Base-by-base conservation (phyloP, 2,329 filamentous ascomycete species). In the Lasiodiplodia gonubiensis region DNA sequence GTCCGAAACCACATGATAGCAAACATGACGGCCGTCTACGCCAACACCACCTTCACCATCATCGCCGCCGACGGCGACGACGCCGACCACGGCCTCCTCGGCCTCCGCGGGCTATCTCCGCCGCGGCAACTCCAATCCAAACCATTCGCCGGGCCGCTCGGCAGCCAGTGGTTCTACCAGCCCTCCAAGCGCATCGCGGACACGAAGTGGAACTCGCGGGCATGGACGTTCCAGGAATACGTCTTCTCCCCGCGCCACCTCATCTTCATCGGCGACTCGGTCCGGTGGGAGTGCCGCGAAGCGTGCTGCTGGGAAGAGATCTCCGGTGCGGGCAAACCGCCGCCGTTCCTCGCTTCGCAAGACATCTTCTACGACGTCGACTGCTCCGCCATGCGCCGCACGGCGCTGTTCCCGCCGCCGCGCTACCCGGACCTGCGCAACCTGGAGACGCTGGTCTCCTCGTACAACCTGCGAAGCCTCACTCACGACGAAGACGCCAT, bases 21-120 rank as follows among this genome's bases (percentile, higher is more conserved):
- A 14, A 65, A 60, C 30, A 68, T 68, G 51, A 49, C 23, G 8
- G 21, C 35, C 6, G 51, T 68, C 12, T 68, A 66, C 42, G 37
- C 49, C 23, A 57, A 66, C 23, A 14, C 61, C 3, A 33, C 48
- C 33, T 25, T 37, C 6, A 68, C 67, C 11, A 66, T 68, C 33
- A 39, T 57, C 5, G 67, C 66, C 7, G 55, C 55, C 21, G 52
- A 54, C 16, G 46, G 46, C 2, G 23, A 25, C 11, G 46, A 49
- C 23, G 46, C 46, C n/a, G 21, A 23, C 2, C 37, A 42, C 37
- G 37, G 37, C 3, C 37, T 42, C 1, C 18, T 14, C 18, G 37
- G 37, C 14, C 37, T 42, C 37, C 14, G 6, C 5, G 37, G 37
- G 14, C 18, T 42, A 42, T 42, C 37, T 6, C 37, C 18, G 37